Evolutionary conservation across 2,329 filamentous ascomycete genomes (phyloP), one percentile per base, ranked within the genome.

Genomic region (Periconia macrospinosa): DNA sequence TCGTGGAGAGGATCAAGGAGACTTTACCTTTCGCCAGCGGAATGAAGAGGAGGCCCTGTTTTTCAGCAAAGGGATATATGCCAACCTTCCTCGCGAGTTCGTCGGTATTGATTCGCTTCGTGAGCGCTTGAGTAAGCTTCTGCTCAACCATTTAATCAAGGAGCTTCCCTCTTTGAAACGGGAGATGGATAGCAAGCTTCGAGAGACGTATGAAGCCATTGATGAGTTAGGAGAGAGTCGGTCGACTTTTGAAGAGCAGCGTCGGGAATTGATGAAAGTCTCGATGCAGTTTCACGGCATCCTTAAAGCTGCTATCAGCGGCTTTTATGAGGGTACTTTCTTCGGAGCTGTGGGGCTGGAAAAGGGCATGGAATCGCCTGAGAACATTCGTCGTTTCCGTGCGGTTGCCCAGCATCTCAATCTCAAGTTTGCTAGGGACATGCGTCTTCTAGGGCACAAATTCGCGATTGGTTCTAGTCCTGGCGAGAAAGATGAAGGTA

Each of bases 381-480:
- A 64, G n/a, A 66, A 73, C 46, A 59, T 66, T 37, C 78, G 74
- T 37, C 77, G 83, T 0, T 71, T 88, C 3, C 77, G 84, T 0
- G 83, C 84, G 0, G 73, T 81, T 0, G 71, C 86, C 1, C 83
- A 86, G 49, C 78, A 81, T 35, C 65, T 78, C 1, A 79, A 81
- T 44, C 52, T 68, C 0, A 66, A 73, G 0, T 87, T 87, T 72
- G 23, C 79, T 0, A 57, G 73, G 0, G 50, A 70, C 1, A 80
- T 86, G 68, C 61, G 64, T 0, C 45, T 60, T 0, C 52, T 62
- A 0, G 83, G 84, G 0, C 76, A 80, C 48, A 71, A 65, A 15
- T 73, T 69, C 18, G 47, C 63, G 1, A 74, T 81, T 42, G 60
- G 10, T 10, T 40, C 48, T 6, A 59, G 52, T 3, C 52, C 61